A percentile compares a stretch with the other conserved stretches of the same genome.
phyloP scores from a whole-genome alignment of 2,329 filamentous ascomycete genomes.

The Colletotrichum falcatum region DNA sequence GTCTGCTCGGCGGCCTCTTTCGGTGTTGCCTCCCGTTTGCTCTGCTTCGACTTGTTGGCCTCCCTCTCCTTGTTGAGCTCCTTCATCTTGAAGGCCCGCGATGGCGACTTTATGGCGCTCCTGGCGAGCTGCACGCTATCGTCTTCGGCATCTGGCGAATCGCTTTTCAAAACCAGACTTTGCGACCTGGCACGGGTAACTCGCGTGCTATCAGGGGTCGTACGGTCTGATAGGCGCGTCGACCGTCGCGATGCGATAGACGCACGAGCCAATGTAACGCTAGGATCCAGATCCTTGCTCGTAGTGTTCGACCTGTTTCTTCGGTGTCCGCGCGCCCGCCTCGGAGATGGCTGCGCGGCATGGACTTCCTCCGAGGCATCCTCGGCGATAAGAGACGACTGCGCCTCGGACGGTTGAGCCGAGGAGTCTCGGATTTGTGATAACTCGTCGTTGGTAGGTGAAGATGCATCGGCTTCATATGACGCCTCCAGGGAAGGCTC shows the following conservation, averaged over 20 bases:
- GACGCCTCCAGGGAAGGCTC: neutral
- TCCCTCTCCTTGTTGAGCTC: slow-evolving; percentile 3
- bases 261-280: slow-evolving; percentile 37
- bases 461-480: slow-evolving; percentile 15
- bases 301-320: slow-evolving; percentile 28
- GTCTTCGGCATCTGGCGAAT: slow-evolving; percentile 42
- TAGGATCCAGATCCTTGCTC: slow-evolving; percentile 40
- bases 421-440: slow-evolving; percentile 38
- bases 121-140: slow-evolving; percentile 48
- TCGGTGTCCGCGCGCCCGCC: slow-evolving; percentile 35
- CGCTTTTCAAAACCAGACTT: slow-evolving; percentile 44
- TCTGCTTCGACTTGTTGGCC: neutral
- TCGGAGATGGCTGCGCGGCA: slow-evolving; percentile 33
- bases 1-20: slow-evolving; percentile 4
- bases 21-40: neutral
- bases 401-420: slow-evolving; percentile 38
- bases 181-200: slow-evolving; percentile 46
- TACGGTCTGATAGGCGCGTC: slow-evolving; percentile 40
- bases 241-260: slow-evolving; percentile 41
- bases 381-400: slow-evolving; percentile 39
- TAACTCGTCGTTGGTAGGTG: slow-evolving; percentile 30
- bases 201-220: slow-evolving; percentile 40
- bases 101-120: slow-evolving; percentile 48
- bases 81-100: slow-evolving; percentile 27
- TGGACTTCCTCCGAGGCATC: slow-evolving; percentile 30